Evolutionary conservation across 2,329 filamentous ascomycete species (phyloP).

Genomic region (Pseudogymnoascus sp.): DNA sequence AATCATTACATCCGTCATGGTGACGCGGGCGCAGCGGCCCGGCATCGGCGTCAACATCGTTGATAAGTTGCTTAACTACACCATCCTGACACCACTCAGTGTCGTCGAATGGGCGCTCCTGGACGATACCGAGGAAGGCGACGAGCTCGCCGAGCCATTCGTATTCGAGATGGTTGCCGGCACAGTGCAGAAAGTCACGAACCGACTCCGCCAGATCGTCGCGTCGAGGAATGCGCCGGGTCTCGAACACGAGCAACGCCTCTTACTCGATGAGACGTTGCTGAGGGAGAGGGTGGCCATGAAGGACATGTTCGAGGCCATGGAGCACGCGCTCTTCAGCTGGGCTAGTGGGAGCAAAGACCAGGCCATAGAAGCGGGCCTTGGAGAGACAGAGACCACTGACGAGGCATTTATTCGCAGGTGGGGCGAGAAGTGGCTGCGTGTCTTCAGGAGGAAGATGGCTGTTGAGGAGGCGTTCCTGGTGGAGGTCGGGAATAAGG

Average conservation of each 20-base stretch:
- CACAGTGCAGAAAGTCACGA: conserved; percentile 85
- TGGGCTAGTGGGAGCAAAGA: conserved; percentile 71
- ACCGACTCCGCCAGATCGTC: conserved; percentile 75
- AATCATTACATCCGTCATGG: conserved; percentile 86
- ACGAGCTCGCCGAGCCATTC: conserved; percentile 65
- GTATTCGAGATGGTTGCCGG: conserved; percentile 86
- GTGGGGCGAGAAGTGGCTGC: conserved; percentile 82
- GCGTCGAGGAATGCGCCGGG: conserved; percentile 52
- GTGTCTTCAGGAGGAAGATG: conserved; percentile 73
- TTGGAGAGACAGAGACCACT: conserved; percentile 49
- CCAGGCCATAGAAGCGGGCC: conserved; percentile 61
- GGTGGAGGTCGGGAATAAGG: conserved; percentile 31
- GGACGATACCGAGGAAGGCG: conserved; percentile 50
- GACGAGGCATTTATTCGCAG: conserved; percentile 60
- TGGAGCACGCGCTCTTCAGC: conserved; percentile 69
- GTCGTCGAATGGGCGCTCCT: conserved; percentile 87
- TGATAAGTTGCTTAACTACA: conserved; percentile 96
- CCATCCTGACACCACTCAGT: conserved; percentile 76
- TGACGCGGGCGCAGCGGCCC: no score
- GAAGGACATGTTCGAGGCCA: conserved; percentile 70
- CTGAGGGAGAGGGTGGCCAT: conserved; percentile 66
- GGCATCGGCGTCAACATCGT: conserved; percentile 88
- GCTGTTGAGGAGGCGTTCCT: conserved; percentile 76
- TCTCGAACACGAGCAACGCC: conserved; percentile 43
- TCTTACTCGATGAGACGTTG: conserved; percentile 54